Percentiles rank a stretch among this genome's conserved stretches.
These are phyloP conservation scores for Rutstroemia sp. DNA, from an alignment of 2,329 filamentous ascomycete species.

Conservation along the genomic window DNA sequence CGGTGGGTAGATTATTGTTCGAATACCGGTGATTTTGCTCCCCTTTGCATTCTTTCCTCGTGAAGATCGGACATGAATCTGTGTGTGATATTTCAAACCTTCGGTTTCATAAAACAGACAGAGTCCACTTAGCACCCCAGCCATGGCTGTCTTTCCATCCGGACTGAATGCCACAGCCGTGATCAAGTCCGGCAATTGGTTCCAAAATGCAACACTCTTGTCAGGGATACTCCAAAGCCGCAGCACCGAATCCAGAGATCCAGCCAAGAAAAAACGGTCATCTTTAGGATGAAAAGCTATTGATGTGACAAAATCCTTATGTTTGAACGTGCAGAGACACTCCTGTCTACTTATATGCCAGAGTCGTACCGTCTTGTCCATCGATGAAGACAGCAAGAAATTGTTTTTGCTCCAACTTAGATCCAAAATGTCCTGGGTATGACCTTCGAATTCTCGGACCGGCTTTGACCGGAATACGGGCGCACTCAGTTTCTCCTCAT, in stretches of 20 bases:
- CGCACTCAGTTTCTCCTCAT: slow-evolving; percentile 65
- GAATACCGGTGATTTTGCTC: slow-evolving; percentile 94
- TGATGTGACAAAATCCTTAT: slow-evolving; percentile 90
- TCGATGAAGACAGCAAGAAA: slow-evolving; percentile 88
- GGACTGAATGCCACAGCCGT: slow-evolving; percentile 92
- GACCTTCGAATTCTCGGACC: slow-evolving; percentile 71
- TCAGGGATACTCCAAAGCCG: slow-evolving; percentile 96
- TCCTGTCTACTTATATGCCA: slow-evolving; percentile 86
- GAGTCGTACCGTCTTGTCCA: slow-evolving; percentile 93
- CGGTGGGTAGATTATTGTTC: slow-evolving; percentile 57
- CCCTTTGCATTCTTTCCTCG: slow-evolving; percentile 91
- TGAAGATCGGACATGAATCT: slow-evolving; percentile 89
- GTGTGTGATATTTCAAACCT: slow-evolving; percentile 72
- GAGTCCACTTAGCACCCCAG: slow-evolving; percentile 76
- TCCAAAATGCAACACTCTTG: slow-evolving; percentile 81
- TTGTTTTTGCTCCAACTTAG: slow-evolving; percentile 99
- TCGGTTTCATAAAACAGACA: slow-evolving; percentile 93
- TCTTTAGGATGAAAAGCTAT: slow-evolving; percentile 92
- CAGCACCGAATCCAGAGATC: slow-evolving; percentile 81
- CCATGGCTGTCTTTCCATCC: slow-evolving; percentile 83
- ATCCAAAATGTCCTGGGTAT: slow-evolving; percentile 80
- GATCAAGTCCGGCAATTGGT: slow-evolving; percentile 74
- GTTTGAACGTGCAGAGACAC: slow-evolving; percentile 88
- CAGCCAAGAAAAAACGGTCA: slow-evolving; percentile 93
- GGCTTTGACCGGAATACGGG: slow-evolving; percentile 83